phyloP scores from a whole-genome alignment of 139 green algal species.

The Desmodesmus armatus region DNA sequence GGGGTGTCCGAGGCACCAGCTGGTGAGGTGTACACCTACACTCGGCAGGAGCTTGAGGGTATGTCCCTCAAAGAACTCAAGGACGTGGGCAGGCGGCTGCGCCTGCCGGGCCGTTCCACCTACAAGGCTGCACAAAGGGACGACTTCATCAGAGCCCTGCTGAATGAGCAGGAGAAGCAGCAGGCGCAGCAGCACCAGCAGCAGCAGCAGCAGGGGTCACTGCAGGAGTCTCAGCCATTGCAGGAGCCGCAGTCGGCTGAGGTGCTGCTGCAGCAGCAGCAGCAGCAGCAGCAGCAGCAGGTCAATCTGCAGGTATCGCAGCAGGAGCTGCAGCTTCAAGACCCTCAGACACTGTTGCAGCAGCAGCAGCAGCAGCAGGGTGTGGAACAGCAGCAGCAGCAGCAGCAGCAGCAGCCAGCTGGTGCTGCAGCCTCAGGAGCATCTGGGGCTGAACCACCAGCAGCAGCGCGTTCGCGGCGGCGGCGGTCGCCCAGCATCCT shows the following conservation, averaged over 20 bases:
- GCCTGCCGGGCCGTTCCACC: too few relatives aligned
- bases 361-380: background rate
- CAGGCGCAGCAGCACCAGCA: background rate
- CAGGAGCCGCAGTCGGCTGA: background rate
- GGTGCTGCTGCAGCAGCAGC: conserved; percentile 4
- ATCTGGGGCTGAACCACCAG: background rate
- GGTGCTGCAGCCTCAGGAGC: background rate
- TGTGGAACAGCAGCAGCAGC: background rate
- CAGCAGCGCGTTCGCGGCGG: conserved; percentile 14
- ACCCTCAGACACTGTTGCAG: background rate
- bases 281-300: background rate
- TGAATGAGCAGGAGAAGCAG: too few relatives aligned
- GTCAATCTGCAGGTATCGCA: background rate
- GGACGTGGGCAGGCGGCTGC: too few relatives aligned
- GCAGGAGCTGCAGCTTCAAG: background rate
- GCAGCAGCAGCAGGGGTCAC: background rate
- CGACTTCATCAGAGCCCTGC: too few relatives aligned
- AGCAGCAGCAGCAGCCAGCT: background rate
- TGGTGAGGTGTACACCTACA: too few relatives aligned
- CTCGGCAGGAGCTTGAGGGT: too few relatives aligned
- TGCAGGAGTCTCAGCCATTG: background rate
- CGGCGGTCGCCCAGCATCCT: too few relatives aligned
- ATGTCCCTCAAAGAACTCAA: too few relatives aligned
- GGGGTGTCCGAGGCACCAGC: too few relatives aligned
- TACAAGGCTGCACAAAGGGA: too few relatives aligned